These are phyloP conservation scores for Collybiopsis luxurians DNA, from an alignment of 768 basidiomycete species.

Conservation along the genomic window DNA sequence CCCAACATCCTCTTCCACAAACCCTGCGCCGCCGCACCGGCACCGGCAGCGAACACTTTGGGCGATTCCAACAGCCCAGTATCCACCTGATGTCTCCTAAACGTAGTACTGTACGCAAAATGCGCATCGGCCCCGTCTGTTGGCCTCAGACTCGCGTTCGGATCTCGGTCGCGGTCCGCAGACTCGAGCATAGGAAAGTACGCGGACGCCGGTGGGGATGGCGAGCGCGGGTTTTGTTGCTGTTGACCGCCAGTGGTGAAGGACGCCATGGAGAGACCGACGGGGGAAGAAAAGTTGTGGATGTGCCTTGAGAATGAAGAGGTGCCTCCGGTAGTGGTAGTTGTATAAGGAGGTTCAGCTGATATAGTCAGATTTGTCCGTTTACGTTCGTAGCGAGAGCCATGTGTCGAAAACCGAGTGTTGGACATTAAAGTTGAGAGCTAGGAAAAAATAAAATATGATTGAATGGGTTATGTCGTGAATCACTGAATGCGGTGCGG, in stretches of 20 bases:
- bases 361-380: constrained; percentile 1
- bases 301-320: constrained; percentile 1
- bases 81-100: constrained; percentile 64
- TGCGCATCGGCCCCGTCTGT: constrained; percentile 66
- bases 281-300: not conserved
- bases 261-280: not conserved
- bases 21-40: constrained; percentile 26
- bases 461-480: too few relatives aligned
- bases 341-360: not conserved
- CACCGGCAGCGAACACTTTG: constrained; percentile 44
- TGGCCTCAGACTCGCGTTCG: constrained; percentile 45
- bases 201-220: constrained; percentile 77
- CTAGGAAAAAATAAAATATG: too few relatives aligned
- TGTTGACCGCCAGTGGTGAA: not conserved
- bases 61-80: constrained; percentile 37
- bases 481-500: too few relatives aligned
- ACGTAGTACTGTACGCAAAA: constrained; percentile 81
- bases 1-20: constrained; percentile 49
- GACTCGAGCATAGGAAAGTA: constrained; percentile 71
- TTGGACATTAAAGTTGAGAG: constrained; percentile 5
- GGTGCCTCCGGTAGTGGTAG: not conserved
- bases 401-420: constrained; percentile 1
- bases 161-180: constrained; percentile 35
- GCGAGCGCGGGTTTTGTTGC: too few relatives aligned
- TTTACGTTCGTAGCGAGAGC: constrained; percentile 6